These are phyloP conservation scores for Tylopilus sp. DNA, from an alignment of 768 basidiomycete species.

Conservation along the genomic window DNA sequence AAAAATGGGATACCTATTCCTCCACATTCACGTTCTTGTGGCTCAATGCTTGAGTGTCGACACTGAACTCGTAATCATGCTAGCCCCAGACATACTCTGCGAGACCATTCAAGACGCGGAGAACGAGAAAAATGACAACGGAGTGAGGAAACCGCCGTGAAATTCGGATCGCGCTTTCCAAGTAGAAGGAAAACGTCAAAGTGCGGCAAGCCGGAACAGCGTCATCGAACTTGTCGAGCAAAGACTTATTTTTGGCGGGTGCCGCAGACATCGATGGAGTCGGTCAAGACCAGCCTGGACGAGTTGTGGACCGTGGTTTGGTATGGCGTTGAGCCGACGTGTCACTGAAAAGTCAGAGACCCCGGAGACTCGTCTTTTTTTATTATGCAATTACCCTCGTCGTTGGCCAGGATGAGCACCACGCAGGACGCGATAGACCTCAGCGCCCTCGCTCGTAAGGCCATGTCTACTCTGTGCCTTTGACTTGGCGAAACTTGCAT, in stretches of 20 bases:
- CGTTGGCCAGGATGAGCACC: conserved; percentile 22
- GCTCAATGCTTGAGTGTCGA: conserved; percentile 61
- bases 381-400: conserved; percentile 24
- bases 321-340: too few relatives aligned
- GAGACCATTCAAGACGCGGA: conserved; percentile 80
- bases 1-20: conserved; percentile 16
- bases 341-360: conserved; percentile 3
- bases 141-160: conserved; percentile 74
- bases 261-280: conserved; percentile 11
- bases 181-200: conserved; percentile 85
- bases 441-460: background rate
- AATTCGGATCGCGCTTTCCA: conserved; percentile 66
- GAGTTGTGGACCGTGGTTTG: too few relatives aligned
- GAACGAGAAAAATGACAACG: conserved; percentile 65
- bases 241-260: conserved; percentile 18
- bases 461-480: background rate
- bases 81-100: conserved; percentile 93
- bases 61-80: conserved; percentile 86
- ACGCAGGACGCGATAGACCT: conserved; percentile 5
- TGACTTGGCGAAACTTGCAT: background rate
- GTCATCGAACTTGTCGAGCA: conserved; percentile 63
- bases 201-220: conserved; percentile 52
- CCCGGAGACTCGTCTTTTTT: conserved; percentile 8
- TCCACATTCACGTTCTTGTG: conserved; percentile 63
- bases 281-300: background rate